Conservation (phyloP, 257 asterid species). For the Cinchona pubescens region DNA sequence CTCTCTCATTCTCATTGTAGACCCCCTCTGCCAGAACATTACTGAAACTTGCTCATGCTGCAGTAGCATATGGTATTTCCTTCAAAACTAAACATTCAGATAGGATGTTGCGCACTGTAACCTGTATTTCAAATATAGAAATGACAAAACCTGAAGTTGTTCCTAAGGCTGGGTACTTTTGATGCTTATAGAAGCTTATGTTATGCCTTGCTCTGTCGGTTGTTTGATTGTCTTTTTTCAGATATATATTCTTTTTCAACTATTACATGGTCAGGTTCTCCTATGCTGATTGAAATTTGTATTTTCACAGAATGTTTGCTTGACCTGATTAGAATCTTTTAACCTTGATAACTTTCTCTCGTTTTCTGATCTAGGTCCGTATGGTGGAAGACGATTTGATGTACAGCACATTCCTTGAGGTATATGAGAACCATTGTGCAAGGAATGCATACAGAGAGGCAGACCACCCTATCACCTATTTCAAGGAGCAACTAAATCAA, state of each 20-base stretch:
- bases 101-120: neutral
- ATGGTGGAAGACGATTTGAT: conserved; percentile 98
- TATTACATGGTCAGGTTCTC: neutral
- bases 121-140: neutral
- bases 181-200: neutral
- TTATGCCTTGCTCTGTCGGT: neutral
- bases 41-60: neutral
- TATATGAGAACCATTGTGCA: conserved; percentile 96
- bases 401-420: conserved; percentile 98
- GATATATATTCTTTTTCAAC: neutral
- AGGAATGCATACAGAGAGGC: conserved; percentile 93
- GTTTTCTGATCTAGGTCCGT: conserved; percentile 59
- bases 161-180: neutral
- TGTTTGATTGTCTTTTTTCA: neutral
- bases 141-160: neutral
- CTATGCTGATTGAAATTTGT: neutral
- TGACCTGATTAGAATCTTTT: neutral
- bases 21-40: neutral
- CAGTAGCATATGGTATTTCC: neutral
- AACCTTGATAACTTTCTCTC: conserved; percentile 1
- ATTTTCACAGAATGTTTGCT: neutral
- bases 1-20: neutral
- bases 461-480: conserved; percentile 79
- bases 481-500: conserved; percentile 94
- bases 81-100: neutral